A percentile compares a stretch with the other conserved stretches of the same genome.
phyloP scores from a whole-genome alignment of 352 stramenopile species.

The Phytophthora litchii region DNA sequence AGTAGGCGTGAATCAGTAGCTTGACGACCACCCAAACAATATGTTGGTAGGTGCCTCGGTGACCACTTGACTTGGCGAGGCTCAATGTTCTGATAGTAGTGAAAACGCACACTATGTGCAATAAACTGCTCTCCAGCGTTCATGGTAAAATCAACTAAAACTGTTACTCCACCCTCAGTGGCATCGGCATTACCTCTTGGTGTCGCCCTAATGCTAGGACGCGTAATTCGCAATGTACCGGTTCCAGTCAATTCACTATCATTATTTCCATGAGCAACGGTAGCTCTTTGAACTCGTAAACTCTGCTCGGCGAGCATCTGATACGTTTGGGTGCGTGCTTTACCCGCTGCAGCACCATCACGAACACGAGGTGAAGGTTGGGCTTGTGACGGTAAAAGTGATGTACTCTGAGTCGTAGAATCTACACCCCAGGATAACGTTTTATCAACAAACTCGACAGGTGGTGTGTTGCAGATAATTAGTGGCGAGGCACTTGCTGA shows the following conservation, averaged over 20 bases:
- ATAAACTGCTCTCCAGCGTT: conserved; percentile 83
- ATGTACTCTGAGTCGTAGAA: conserved; percentile 4
- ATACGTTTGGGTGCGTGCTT: conserved; percentile 54
- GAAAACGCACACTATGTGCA: conserved; percentile 67
- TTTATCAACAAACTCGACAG: conserved; percentile 64
- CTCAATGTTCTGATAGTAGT: conserved; percentile 64
- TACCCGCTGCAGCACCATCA: conserved; percentile 38
- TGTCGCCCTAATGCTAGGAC: conserved; percentile 19
- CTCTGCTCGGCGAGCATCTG: conserved; percentile 67
- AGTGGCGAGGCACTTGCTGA: conserved; percentile 54
- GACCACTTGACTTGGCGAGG: conserved; percentile 57
- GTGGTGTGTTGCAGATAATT: conserved; percentile 63
- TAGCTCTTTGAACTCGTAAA: conserved; percentile 33
- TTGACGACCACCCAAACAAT: conserved; percentile 43
- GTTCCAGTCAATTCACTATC: conserved; percentile 10
- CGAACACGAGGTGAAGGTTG: conserved; percentile 29
- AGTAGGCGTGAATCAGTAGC: conserved; percentile 51
- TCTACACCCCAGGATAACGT: conserved; percentile 10
- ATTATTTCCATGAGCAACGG: conserved; percentile 2
- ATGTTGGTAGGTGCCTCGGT: conserved; percentile 58
- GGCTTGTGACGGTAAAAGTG: conserved; percentile 9
- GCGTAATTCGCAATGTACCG: conserved; percentile 24
- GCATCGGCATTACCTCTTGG: conserved; percentile 11
- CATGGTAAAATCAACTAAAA: conserved; percentile 76
- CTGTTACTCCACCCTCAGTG: conserved; percentile 38